Conservation (phyloP, 495 filamentous ascomycete genomes). For the Sporormia fimetaria region DNA sequence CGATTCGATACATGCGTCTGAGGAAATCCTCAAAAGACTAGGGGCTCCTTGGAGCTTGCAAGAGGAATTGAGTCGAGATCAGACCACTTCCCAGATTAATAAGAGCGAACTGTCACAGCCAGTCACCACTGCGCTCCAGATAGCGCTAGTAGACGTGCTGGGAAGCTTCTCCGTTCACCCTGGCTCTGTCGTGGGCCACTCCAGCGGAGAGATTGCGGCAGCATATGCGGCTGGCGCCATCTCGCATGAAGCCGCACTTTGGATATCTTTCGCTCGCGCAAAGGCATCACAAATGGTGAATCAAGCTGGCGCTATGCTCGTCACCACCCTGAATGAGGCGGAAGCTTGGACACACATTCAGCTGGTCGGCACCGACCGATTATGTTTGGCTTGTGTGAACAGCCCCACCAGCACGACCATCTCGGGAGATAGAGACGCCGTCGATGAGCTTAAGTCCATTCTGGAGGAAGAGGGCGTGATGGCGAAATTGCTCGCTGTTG, state of each 20-base stretch:
- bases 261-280: neutral
- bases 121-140: neutral
- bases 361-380: neutral
- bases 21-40: too few relatives aligned
- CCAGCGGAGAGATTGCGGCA: conserved; percentile 7
- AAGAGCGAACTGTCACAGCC: conserved; percentile 20
- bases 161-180: neutral
- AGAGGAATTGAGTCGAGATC: too few relatives aligned
- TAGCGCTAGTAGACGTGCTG: conserved; percentile 1
- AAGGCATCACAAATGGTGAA: neutral
- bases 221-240: conserved; percentile 1
- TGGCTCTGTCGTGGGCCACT: neutral
- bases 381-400: conserved; percentile 6
- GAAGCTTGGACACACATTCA: neutral
- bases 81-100: neutral
- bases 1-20: too few relatives aligned
- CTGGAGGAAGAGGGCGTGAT: conserved; percentile 15
- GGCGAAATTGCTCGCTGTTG: conserved; percentile 24
- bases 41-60: too few relatives aligned
- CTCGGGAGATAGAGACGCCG: conserved; percentile 1
- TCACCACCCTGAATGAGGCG: neutral
- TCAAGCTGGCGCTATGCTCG: conserved; percentile 9
- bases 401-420: conserved; percentile 2
- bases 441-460: neutral
- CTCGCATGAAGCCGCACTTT: neutral